Base-by-base conservation (phyloP, 768 basidiomycete genomes). In the Hysterangium stoloniferum region DNA sequence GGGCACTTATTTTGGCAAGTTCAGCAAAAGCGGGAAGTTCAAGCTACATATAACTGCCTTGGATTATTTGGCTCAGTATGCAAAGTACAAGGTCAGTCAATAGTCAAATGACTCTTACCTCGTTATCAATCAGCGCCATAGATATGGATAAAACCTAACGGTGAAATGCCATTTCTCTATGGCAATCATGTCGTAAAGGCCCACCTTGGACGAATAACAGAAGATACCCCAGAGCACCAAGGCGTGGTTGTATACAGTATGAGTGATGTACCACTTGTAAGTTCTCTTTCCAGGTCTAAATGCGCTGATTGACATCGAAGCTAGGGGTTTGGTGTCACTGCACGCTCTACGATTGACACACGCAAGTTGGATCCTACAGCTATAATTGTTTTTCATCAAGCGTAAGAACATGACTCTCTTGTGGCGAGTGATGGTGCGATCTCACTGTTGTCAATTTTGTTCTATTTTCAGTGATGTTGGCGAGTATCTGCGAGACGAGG, bases 101-200 rank as follows among this genome's bases (percentile, higher is more conserved):
- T 32, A 17, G 4, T 29, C 34, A 27, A 40, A 32, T 25, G 12
- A 22, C n/a, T 15, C 22, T 35, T 52, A 31, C 52, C 20, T 52
- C 15, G 22, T 47, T 25, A 31, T 19, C 33, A 35, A 35, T 32
- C 20, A 51, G 19, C 40, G 11, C 54, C 28, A 4, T 53, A 97
- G 95, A 79, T 98, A 15, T 99, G 96, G 96, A 92, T 99, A 64
- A 99, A 99, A 67, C 85, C 94, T 22, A 95, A 98, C 57, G 96
- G 96, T 61, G 96, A 99, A 69, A 95, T 99, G 85, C 96, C 96
- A 1, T 99, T 95, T 76, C 71, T 99, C 32, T 99, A 99, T 62
- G 96, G 96, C 51, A 99, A 99, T 63, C 94, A 99, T 69, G 84
- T 98, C 53, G 79, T 97, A 56, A 99, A 98, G 69, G 96, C 96